These are phyloP conservation scores for Euptelea pleiosperma DNA, from an alignment of 164 flowering plant species.

Conservation along the genomic window DNA sequence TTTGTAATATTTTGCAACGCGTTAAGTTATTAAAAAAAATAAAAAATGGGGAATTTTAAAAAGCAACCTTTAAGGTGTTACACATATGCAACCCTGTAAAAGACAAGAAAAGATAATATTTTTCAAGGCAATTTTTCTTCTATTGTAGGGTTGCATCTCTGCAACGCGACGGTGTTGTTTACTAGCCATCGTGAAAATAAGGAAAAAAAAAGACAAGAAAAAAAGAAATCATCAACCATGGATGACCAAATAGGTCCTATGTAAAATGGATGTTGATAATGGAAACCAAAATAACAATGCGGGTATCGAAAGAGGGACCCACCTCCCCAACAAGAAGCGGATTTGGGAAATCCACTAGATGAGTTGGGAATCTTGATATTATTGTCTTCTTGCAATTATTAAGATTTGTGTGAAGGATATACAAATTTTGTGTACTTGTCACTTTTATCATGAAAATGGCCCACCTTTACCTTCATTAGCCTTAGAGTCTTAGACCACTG, in stretches of 20 bases:
- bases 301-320: constrained; percentile 3
- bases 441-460: no score
- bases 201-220: not conserved
- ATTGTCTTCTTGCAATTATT: not conserved
- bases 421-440: not conserved
- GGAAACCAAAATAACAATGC: not conserved
- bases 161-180: no score
- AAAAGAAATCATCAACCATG: not conserved
- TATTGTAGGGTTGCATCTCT: no score
- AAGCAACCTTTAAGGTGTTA: no score
- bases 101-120: no score
- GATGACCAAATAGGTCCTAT: not conserved
- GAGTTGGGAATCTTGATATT: not conserved
- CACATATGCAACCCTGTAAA: no score
- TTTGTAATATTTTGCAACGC: no score
- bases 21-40: no score
- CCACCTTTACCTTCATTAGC: not conserved
- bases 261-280: not conserved
- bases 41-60: no score
- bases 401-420: not conserved
- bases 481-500: not conserved
- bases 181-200: no score
- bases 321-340: not conserved
- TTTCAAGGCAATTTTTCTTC: no score
- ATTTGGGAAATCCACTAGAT: not conserved